Conservation (phyloP, 768 basidiomycete species). For the Boletus reticulatus region DNA sequence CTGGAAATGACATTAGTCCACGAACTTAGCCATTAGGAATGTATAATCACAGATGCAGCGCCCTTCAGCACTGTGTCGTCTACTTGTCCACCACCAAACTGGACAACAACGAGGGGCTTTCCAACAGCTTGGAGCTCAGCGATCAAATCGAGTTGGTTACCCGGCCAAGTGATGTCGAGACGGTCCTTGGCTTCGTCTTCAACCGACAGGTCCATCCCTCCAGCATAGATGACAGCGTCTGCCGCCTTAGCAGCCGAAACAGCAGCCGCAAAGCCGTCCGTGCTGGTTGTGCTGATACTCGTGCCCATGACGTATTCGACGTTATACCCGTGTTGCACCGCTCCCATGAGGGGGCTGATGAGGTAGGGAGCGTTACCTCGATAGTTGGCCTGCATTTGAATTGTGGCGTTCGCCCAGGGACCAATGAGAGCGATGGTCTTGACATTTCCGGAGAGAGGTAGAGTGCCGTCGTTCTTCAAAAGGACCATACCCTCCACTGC, state of each 20-base stretch:
- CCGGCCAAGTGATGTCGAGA: slow-evolving; percentile 51
- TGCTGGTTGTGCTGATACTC: slow-evolving; percentile 36
- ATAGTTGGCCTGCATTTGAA: slow-evolving; percentile 59
- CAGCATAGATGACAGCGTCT: slow-evolving; percentile 51
- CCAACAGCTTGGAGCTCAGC: slow-evolving; percentile 41
- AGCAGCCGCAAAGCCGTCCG: slow-evolving; percentile 49
- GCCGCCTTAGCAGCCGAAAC: slow-evolving; percentile 46
- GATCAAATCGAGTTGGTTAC: slow-evolving; percentile 51
- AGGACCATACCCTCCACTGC: slow-evolving; percentile 56
- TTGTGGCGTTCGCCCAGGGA: slow-evolving; percentile 56
- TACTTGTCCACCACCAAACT: slow-evolving; percentile 58
- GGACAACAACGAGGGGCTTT: slow-evolving; percentile 52
- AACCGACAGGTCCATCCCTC: slow-evolving; percentile 43
- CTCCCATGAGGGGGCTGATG: slow-evolving; percentile 50
- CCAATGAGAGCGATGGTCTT: slow-evolving; percentile 59
- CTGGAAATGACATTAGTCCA: slow-evolving; percentile 13
- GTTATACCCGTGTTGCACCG: slow-evolving; percentile 44
- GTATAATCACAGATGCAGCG: slow-evolving; percentile 36
- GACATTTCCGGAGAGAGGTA: slow-evolving; percentile 47
- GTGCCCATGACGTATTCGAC: slow-evolving; percentile 46
- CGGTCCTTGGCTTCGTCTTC: slow-evolving; percentile 34
- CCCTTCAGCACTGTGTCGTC: slow-evolving; percentile 47
- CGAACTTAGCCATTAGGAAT: neutral
- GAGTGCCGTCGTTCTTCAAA: slow-evolving; percentile 60
- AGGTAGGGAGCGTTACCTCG: slow-evolving; percentile 53